Evolutionary conservation across 164 flowering plant species (phyloP).

Genomic region (Litsea cubeba): DNA sequence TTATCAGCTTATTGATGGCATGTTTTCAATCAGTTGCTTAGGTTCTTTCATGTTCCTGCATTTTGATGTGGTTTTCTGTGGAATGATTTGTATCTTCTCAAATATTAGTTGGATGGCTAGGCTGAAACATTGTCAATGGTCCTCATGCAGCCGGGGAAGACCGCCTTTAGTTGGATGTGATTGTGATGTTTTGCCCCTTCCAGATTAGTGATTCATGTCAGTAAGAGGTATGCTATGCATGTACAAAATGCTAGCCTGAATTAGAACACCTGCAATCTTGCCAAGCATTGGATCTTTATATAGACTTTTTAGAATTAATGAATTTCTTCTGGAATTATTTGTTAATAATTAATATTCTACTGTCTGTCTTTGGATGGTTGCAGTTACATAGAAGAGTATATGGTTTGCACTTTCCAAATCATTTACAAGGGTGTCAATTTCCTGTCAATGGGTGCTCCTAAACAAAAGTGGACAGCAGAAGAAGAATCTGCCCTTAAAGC

Average conservation of each 20-base stretch:
- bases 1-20: too few species aligned
- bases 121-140: too few species aligned
- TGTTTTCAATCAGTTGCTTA: too few species aligned
- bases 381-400: background rate
- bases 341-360: background rate
- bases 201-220: too few species aligned
- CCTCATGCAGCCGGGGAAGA: too few species aligned
- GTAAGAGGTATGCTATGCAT: too few species aligned
- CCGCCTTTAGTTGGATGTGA: too few species aligned
- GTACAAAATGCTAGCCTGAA: background rate
- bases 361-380: background rate
- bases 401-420: slow-evolving; percentile 4
- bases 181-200: too few species aligned
- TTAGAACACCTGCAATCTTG: background rate
- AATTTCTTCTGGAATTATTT: background rate
- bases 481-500: slow-evolving; percentile 93
- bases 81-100: too few species aligned
- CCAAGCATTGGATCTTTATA: background rate
- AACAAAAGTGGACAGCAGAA: slow-evolving; percentile 94
- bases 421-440: slow-evolving; percentile 6
- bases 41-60: too few species aligned
- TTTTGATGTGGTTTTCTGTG: too few species aligned
- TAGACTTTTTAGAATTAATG: background rate
- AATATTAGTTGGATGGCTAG: too few species aligned
- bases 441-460: slow-evolving; percentile 83